Percentiles rank a stretch among this genome's conserved stretches.
Evolutionary conservation across 352 stramenopile species (phyloP).

Genomic region (Globisporangium nunn): DNA sequence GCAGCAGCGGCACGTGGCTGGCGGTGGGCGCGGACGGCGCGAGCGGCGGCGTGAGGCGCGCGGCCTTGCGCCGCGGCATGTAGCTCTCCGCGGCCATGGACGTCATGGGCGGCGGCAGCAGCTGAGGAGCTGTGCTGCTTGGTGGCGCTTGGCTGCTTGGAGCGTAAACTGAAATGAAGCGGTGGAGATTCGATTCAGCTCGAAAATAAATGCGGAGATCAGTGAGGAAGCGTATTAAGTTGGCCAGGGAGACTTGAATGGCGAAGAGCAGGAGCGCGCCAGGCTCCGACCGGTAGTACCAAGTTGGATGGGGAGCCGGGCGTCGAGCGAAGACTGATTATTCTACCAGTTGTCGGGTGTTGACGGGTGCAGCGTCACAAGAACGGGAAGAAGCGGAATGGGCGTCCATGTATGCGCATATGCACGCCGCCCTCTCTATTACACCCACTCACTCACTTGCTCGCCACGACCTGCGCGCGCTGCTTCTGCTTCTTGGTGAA

Average conservation of each 20-base stretch:
- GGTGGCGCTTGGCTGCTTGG: not conserved
- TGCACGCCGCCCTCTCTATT: not conserved
- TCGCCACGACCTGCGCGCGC: conserved; percentile 5
- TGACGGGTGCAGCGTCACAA: not conserved
- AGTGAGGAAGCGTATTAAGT: no score
- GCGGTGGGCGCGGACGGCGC: not conserved
- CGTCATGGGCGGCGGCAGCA: not conserved
- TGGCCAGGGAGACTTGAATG: no score
- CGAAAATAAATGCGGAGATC: not conserved
- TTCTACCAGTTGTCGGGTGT: not conserved
- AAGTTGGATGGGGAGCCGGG: no score
- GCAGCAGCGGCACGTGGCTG: conserved; percentile 3
- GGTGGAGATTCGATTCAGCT: not conserved
- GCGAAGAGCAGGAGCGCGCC: no score
- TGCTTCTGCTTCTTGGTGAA: conserved; percentile 77
- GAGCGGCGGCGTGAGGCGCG: conserved; percentile 9
- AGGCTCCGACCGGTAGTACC: no score
- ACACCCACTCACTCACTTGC: not conserved
- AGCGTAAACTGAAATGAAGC: not conserved
- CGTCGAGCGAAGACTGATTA: no score
- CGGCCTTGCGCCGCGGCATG: conserved; percentile 10
- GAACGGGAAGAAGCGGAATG: not conserved
- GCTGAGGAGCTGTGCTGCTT: not conserved
- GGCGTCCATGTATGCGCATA: not conserved
- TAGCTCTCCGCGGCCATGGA: conserved; percentile 9